Percentiles rank a stretch among this genome's conserved stretches.
These are phyloP conservation scores for Nannochloris sp. DNA, from an alignment of 139 green algal genomes.

Conservation along the genomic window DNA sequence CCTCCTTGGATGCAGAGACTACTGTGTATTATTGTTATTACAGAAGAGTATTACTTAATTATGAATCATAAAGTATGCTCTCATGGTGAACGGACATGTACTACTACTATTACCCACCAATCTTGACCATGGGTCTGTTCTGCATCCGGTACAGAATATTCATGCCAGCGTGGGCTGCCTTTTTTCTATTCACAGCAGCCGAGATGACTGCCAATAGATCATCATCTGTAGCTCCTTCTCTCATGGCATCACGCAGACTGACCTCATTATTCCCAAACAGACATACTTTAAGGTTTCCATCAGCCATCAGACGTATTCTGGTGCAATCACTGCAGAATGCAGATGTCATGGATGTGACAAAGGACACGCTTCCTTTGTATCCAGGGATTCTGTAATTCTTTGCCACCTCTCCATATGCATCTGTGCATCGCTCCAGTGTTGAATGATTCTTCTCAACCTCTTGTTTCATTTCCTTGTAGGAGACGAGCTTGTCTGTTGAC, in stretches of 20 bases:
- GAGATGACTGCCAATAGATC: slow-evolving; percentile 74
- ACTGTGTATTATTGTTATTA: too few species aligned
- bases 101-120: slow-evolving; percentile 65
- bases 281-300: slow-evolving; percentile 95
- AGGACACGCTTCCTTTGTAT: slow-evolving; percentile 73
- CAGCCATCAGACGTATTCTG: slow-evolving; percentile 84
- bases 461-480: slow-evolving; percentile 57
- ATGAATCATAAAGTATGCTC: too few species aligned
- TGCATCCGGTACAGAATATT: slow-evolving; percentile 62
- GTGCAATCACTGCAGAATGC: slow-evolving; percentile 93
- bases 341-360: slow-evolving; percentile 95
- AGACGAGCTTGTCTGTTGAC: slow-evolving; percentile 73
- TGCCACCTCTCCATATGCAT: slow-evolving; percentile 73
- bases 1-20: too few species aligned
- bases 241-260: slow-evolving; percentile 81
- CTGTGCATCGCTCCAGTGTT: slow-evolving; percentile 7
- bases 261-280: slow-evolving; percentile 93
- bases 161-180: slow-evolving; percentile 89
- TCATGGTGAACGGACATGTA: too few species aligned
- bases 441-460: slow-evolving; percentile 1
- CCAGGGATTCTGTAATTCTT: slow-evolving; percentile 88
- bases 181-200: slow-evolving; percentile 81
- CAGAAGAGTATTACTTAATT: too few species aligned
- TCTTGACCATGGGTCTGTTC: slow-evolving; percentile 95
- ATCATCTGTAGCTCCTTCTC: slow-evolving; percentile 66